These are phyloP conservation scores for Euphrasia arctica DNA, from an alignment of 305 asterid genomes.

Conservation along the genomic window DNA sequence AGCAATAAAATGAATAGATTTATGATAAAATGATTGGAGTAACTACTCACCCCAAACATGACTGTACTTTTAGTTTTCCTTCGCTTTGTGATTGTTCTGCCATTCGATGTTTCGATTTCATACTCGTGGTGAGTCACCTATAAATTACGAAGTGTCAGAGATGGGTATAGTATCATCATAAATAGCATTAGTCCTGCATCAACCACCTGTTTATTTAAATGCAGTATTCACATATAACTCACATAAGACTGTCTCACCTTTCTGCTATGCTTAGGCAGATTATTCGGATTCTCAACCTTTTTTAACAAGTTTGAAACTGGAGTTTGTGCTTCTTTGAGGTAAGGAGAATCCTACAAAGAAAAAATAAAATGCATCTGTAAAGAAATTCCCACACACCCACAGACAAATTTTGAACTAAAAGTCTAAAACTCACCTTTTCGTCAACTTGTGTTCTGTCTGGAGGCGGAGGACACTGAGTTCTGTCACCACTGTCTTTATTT, in stretches of 20 bases:
- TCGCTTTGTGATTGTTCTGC: slow-evolving; percentile 85
- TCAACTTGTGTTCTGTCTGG: slow-evolving; percentile 40
- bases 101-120: slow-evolving; percentile 91
- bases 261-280: slow-evolving; percentile 74
- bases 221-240: slow-evolving; percentile 17
- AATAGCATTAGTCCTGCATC: slow-evolving; percentile 17
- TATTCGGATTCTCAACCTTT: slow-evolving; percentile 62
- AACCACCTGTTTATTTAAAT: slow-evolving; percentile 4
- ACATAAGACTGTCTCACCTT: slow-evolving; percentile 52
- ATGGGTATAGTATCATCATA: slow-evolving; percentile 12
- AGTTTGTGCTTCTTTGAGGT: slow-evolving; percentile 49
- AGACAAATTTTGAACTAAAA: slow-evolving; percentile 15
- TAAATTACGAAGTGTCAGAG: slow-evolving; percentile 26
- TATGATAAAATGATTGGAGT: slow-evolving; percentile 19
- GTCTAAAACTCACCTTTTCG: slow-evolving; percentile 51
- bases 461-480: slow-evolving; percentile 35
- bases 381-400: not conserved
- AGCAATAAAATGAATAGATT: not conserved
- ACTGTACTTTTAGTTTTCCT: slow-evolving; percentile 86
- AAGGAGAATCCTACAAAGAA: slow-evolving; percentile 50
- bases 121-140: slow-evolving; percentile 93
- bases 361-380: slow-evolving; percentile 21
- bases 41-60: slow-evolving; percentile 79
- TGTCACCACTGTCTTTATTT: slow-evolving; percentile 46
- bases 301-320: slow-evolving; percentile 75